Percentiles rank a stretch among this genome's conserved stretches.
Evolutionary conservation across 768 basidiomycete genomes (phyloP).

Genomic region (Rhodotorula graminis): DNA sequence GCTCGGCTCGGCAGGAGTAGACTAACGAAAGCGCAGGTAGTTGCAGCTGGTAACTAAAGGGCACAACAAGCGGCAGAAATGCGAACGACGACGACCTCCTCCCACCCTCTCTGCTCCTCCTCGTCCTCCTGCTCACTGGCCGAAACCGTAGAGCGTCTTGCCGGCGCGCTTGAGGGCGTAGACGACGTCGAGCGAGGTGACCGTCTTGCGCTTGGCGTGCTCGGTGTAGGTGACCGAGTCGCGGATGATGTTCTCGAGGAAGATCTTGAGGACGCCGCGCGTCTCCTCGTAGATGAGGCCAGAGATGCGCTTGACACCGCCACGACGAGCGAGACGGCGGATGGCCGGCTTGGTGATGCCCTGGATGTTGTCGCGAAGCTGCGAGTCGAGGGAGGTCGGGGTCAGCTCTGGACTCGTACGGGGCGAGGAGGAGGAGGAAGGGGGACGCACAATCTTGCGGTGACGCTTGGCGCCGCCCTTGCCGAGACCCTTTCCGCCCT

Average conservation of each 20-base stretch:
- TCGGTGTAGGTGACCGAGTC: constrained; percentile 98
- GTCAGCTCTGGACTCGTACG: constrained; percentile 3
- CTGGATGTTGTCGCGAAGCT: constrained; percentile 50
- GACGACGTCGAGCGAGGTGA: constrained; percentile 82
- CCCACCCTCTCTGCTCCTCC: no score
- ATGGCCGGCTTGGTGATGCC: constrained; percentile 57
- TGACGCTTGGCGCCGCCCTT: constrained; percentile 52
- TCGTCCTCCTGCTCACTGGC: no score
- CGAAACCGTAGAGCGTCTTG: constrained; percentile 53
- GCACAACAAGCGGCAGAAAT: no score
- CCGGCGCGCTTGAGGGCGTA: constrained; percentile 54
- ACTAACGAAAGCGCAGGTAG: no score
- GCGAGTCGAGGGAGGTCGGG: neutral
- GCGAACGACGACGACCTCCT: no score
- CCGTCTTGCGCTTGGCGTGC: constrained; percentile 84
- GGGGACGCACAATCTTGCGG: constrained; percentile 51
- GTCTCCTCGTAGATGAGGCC: constrained; percentile 54
- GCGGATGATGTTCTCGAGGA: constrained; percentile 66
- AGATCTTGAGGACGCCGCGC: constrained; percentile 55
- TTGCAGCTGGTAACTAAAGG: no score
- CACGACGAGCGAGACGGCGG: constrained; percentile 56
- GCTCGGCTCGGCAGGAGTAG: no score
- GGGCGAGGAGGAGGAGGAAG: no score
- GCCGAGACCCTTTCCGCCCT: constrained; percentile 50
- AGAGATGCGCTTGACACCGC: constrained; percentile 56